Percentiles rank a stretch among this genome's conserved stretches.
Conservation (phyloP, 2,329 filamentous ascomycete genomes). For the Fusarium sp. region DNA sequence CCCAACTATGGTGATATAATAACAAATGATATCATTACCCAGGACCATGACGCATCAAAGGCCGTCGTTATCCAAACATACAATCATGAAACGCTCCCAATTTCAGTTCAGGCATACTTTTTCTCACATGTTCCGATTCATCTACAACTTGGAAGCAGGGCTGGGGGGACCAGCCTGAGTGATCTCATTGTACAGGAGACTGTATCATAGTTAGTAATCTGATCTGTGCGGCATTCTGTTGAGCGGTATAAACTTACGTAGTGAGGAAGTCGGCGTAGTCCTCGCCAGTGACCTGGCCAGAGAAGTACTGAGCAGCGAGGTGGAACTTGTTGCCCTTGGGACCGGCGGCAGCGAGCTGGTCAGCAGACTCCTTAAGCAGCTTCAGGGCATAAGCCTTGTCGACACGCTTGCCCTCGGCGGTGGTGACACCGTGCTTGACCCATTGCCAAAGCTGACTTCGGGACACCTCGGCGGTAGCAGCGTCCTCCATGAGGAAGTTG, state of each 20-base stretch:
- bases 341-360: slow-evolving; percentile 78
- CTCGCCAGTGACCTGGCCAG: slow-evolving; percentile 92
- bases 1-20: slow-evolving; percentile 14
- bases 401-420: slow-evolving; percentile 89
- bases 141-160: slow-evolving; percentile 73
- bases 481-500: slow-evolving; percentile 98
- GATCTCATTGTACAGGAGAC: slow-evolving; percentile 89
- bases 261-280: slow-evolving; percentile 98
- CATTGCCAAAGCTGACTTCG: slow-evolving; percentile 98
- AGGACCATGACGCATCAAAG: slow-evolving; percentile 7
- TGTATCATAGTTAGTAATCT: slow-evolving; percentile 50
- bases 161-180: slow-evolving; percentile 75
- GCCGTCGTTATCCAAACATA: slow-evolving; percentile 20
- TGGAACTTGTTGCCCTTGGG: slow-evolving; percentile 92
- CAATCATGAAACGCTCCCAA: slow-evolving; percentile 33
- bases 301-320: slow-evolving; percentile 92
- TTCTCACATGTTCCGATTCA: neutral
- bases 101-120: slow-evolving; percentile 13
- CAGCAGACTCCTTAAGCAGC: slow-evolving; percentile 87
- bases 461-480: slow-evolving; percentile 95
- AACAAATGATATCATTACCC: slow-evolving; percentile 35
- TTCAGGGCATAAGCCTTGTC: slow-evolving; percentile 92
- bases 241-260: slow-evolving; percentile 63
- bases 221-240: neutral
- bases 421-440: slow-evolving; percentile 79